Base-by-base conservation (phyloP, 2,329 filamentous ascomycete genomes). In the Diaporthe batatas region DNA sequence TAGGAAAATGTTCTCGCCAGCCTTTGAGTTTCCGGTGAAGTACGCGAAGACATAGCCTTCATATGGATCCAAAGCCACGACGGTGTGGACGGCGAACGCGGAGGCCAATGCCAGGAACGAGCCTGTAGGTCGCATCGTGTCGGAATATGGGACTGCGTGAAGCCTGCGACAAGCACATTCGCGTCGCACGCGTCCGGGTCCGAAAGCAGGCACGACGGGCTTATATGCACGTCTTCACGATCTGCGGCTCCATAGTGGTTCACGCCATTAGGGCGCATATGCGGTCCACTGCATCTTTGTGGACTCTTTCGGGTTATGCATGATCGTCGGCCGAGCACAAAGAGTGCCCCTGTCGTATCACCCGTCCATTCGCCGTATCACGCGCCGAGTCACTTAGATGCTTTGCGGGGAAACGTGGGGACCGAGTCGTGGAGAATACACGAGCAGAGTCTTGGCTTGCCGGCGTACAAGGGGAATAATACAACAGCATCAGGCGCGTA, bases 1-100 rank as follows among this genome's bases (percentile, higher is more conserved):
- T 6, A 84, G 78, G 73, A 80, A 84, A 47, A 85, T 84, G 55
- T 84, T 75, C 44, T 81, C 80, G 0, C 69, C 69, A 23, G 53
- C 55, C 21, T 12, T 16, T 6, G 69, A 54, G 34, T 51, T 71
- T 5, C 69, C 69, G 3, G 69, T 71, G 47, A 71, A 71, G 57
- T 71, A 71, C 18, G 69, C 57, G 44, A 71, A 71, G 2, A 51
- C 69, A 14, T 71, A 71, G 34, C 69, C 69, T 6, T 64, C 69
- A 44, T 53, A 71, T 23, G 57, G 23, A 11, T 59, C 54, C 42
- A 51, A 49, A 7, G 32, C 55, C 23, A 57, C 47, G 21, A 64
- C 34, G 6, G 57, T 53, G 1, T 44, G 34, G 57, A 51, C 23
- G 11, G 59, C 69, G 6, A 53, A 39, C 25, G 57, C 57, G 39